Conservation (phyloP, 1,284 basidiomycete genomes). For the Blastosporella zonata region DNA sequence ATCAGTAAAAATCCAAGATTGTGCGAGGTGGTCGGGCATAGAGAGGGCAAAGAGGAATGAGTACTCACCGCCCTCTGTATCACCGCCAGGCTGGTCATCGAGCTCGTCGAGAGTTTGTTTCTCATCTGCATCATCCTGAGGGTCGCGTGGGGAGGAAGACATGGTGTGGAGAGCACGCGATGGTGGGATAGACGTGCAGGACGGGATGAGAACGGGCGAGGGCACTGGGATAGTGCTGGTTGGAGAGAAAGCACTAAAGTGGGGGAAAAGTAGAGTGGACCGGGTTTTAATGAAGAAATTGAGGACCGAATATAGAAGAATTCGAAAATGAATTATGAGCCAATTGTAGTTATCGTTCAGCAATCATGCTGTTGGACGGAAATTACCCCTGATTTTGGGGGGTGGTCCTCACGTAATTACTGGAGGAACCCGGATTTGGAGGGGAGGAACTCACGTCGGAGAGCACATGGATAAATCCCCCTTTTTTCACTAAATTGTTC, state of each 20-base stretch:
- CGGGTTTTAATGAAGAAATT: conserved; percentile 73
- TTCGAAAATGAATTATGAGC: conserved; percentile 49
- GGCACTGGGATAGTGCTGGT: conserved; percentile 32
- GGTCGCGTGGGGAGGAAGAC: conserved; percentile 40
- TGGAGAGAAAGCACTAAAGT: conserved; percentile 48
- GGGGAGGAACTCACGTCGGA: conserved; percentile 25
- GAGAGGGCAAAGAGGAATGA: conserved; percentile 8
- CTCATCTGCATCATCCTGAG: conserved; percentile 36
- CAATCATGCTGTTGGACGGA: conserved; percentile 47
- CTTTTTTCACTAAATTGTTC: conserved; percentile 24
- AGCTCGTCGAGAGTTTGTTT: conserved; percentile 40
- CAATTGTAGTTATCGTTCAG: conserved; percentile 53
- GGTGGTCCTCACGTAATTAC: conserved; percentile 53
- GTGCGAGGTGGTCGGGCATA: conserved; percentile 1
- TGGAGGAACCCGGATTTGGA: conserved; percentile 27
- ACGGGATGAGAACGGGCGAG: conserved; percentile 26
- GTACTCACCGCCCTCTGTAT: conserved; percentile 38
- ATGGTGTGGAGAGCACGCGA: conserved; percentile 27
- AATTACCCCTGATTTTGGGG: conserved; percentile 54
- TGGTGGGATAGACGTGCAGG: conserved; percentile 14
- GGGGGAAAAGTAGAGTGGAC: conserved; percentile 56
- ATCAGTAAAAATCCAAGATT: conserved; percentile 23
- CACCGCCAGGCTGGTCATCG: conserved; percentile 34
- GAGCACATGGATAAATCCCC: conserved; percentile 23
- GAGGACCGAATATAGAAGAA: conserved; percentile 68